Percentiles rank a stretch among this genome's conserved stretches.
phyloP scores from a whole-genome alignment of 176 grass and related monocot species.

The Oryza officinalis region DNA sequence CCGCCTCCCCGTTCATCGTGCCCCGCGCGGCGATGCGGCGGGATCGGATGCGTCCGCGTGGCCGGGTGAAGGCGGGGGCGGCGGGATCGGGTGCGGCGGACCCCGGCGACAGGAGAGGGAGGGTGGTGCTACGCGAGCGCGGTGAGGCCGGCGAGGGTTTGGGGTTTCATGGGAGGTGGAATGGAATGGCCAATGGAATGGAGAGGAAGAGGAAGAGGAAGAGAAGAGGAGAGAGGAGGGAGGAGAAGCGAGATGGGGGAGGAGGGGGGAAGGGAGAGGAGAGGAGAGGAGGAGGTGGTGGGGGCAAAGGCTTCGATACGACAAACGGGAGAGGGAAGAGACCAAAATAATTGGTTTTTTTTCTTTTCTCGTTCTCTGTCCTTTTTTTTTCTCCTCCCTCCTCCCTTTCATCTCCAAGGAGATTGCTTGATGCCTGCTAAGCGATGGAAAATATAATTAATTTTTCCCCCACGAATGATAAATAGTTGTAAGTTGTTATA shows the following conservation, averaged over 20 bases:
- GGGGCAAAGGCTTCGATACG: constrained; percentile 32
- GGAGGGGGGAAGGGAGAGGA: not conserved
- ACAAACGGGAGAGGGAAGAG: constrained; percentile 43
- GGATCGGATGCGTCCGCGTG: constrained; percentile 36
- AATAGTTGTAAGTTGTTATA: not conserved
- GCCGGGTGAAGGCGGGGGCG: not conserved
- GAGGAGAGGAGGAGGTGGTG: not conserved
- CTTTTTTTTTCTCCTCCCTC: not conserved
- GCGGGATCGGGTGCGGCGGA: constrained; percentile 13
- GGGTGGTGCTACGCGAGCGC: constrained; percentile 7
- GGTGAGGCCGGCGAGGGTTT: constrained; percentile 60
- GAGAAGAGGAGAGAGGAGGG: not conserved
- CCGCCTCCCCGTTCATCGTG: constrained; percentile 44
- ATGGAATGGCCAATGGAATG: constrained; percentile 40
- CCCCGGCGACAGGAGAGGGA: not conserved
- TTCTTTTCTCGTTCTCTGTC: no score
- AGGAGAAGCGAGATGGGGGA: not conserved
- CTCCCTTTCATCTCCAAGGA: not conserved
- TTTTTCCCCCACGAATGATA: not conserved
- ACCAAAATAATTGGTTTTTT: constrained; percentile 6
- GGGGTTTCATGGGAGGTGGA: constrained; percentile 49
- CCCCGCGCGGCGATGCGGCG: constrained; percentile 12
- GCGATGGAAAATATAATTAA: not conserved
- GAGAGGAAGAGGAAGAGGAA: not conserved
- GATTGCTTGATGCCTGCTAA: not conserved